phyloP scores from a whole-genome alignment of 2,329 filamentous ascomycete species.

The Fusarium sulawesiense region DNA sequence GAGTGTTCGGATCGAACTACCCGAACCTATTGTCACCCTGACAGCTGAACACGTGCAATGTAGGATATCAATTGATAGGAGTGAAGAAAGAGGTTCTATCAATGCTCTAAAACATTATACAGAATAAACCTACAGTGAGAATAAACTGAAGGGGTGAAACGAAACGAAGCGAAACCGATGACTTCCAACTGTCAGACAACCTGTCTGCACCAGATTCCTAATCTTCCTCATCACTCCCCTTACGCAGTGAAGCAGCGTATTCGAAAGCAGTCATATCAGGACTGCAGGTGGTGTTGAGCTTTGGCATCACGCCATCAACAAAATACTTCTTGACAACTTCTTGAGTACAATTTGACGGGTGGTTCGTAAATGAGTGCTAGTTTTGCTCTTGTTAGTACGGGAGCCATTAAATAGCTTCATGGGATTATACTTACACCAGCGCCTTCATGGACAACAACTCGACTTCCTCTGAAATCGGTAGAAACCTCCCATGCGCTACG shows the following conservation, averaged over 20 bases:
- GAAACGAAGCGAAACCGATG: background rate
- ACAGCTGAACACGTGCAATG: background rate
- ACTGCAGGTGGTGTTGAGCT: slow-evolving; percentile 1
- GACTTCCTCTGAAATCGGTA: background rate
- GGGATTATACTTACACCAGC: background rate
- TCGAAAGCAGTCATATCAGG: background rate
- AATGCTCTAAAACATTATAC: background rate
- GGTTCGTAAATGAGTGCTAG: too few relatives aligned
- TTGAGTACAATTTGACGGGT: too few relatives aligned
- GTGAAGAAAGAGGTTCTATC: background rate
- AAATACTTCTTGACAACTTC: background rate
- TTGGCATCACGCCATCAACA: background rate
- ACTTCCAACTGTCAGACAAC: background rate
- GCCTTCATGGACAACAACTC: slow-evolving; percentile 12
- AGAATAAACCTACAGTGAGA: background rate
- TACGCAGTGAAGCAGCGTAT: background rate
- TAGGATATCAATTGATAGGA: background rate
- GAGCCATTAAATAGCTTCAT: too few relatives aligned
- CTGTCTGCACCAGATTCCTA: background rate
- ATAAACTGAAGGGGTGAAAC: background rate
- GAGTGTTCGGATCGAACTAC: background rate
- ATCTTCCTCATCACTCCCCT: background rate
- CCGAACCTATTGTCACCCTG: background rate
- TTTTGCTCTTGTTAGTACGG: too few relatives aligned
- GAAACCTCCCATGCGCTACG: slow-evolving; percentile 2